phyloP scores from a whole-genome alignment of 208 protist genomes.

The Hexamita inflata region DNA sequence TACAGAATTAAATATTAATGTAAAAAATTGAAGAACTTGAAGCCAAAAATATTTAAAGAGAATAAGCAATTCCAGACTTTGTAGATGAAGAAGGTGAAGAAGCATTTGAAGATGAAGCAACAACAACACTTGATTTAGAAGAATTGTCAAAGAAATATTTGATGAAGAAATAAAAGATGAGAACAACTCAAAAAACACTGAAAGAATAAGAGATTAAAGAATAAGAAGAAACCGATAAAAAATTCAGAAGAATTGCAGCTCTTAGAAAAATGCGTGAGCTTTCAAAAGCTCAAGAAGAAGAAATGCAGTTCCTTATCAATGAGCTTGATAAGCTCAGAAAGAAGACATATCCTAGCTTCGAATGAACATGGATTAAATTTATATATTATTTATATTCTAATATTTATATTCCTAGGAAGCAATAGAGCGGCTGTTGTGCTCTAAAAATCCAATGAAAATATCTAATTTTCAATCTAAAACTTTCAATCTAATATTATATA shows the following conservation, averaged over 20 bases:
- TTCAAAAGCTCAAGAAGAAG: constrained; percentile 18
- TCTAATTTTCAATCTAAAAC: too few relatives aligned
- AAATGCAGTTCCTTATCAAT: constrained; percentile 20
- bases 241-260: constrained; percentile 25
- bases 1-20: background rate
- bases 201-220: too few relatives aligned
- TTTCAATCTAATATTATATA: too few relatives aligned
- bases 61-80: constrained; percentile 15
- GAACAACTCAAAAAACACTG: too few relatives aligned
- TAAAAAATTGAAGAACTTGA: background rate
- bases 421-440: too few relatives aligned
- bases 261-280: constrained; percentile 17
- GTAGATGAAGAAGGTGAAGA: background rate
- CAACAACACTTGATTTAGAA: too few relatives aligned
- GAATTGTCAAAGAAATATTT: too few relatives aligned
- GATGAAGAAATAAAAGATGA: too few relatives aligned
- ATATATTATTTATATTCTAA: too few relatives aligned
- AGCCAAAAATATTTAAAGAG: constrained; percentile 4
- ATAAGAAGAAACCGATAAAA: constrained; percentile 19
- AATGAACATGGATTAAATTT: constrained; percentile 1
- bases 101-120: background rate
- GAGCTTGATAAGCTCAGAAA: constrained; percentile 17
- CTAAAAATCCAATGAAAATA: too few relatives aligned
- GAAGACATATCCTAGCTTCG: constrained; percentile 21
- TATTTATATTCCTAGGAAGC: too few relatives aligned